Conservation (phyloP, 1,139 yeast species). For the Suhomyces ambrosiae region DNA sequence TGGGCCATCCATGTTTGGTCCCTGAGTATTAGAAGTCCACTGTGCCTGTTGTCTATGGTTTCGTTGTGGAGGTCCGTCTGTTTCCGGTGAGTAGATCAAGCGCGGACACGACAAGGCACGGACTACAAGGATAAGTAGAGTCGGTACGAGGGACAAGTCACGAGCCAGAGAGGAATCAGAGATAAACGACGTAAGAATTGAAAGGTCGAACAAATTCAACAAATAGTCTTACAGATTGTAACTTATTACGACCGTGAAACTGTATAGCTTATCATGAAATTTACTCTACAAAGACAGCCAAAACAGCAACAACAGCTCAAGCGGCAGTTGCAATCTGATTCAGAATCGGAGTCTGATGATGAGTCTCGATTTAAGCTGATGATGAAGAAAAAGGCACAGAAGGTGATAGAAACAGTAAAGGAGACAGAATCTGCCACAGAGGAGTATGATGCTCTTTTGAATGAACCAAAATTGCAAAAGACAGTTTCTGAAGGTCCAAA, state of each 20-base stretch:
- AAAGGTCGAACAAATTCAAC: too few relatives aligned
- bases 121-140: background rate
- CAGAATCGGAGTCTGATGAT: conserved; percentile 7
- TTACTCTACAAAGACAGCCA: background rate
- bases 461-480: background rate
- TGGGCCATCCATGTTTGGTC: conserved; percentile 27
- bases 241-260: too few relatives aligned
- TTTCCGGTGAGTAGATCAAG: background rate
- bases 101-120: background rate
- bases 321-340: conserved; percentile 1
- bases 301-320: background rate
- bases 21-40: background rate
- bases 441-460: conserved; percentile 3
- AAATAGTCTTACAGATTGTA: too few relatives aligned
- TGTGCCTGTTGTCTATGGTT: background rate
- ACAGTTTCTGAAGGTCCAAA: conserved; percentile 1
- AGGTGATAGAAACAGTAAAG: background rate
- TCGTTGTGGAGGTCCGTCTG: background rate
- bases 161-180: too few relatives aligned
- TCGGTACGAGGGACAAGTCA: too few relatives aligned
- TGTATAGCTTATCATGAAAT: too few relatives aligned
- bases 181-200: too few relatives aligned
- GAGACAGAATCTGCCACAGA: background rate
- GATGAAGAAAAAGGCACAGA: conserved; percentile 5
- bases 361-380: conserved; percentile 3